Evolutionary conservation across 129 eudicot genomes (phyloP), one percentile per base, ranked within the genome.

Genomic region (Lonicera japonica): DNA sequence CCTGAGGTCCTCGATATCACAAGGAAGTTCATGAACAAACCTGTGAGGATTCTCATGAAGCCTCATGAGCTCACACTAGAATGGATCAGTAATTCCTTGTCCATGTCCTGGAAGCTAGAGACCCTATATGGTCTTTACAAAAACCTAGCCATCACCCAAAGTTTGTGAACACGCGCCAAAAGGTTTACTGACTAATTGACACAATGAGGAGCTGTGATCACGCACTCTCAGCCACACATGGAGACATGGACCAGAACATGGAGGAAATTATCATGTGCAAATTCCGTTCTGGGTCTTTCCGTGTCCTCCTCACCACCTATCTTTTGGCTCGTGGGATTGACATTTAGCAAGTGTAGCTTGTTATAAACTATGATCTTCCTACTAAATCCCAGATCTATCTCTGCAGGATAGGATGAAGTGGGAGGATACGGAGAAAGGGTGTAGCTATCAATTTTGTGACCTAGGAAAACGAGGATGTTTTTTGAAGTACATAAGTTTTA

Each of bases 291-390:
- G 73, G 73, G 8, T 68, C 73, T 36, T 68, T 65, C 15, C 73
- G 73, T 57, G 73, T 68, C 43, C 73, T 68, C 65, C 57, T 68
- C 36, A 68, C 73, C 48, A 68, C 73, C 45, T 65, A 68, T 68
- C 73, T 68, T 47, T 68, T 68, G 73, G 73, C 73, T 7, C 73
- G 73, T 14, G 73, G 73, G 43, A 68, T 68, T 10, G 73, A 68
- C 25, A 65, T 68, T 45, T 65, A 68, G 57, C 73, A 68, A 58
- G 73, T 68, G 19, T 68, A 65, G 21, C 73, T 68, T 17, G 73
- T 68, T 15, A 68, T 68, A 4, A 68, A 68, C 52, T 68, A 56
- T 20, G 73, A 68, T 57, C 73, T 68, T 22, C 73, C 73, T 18
- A 68, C 73, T 47, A 65, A 68, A 34, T 65, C 73, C 2, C 65